phyloP scores from a whole-genome alignment of 2,329 filamentous ascomycete species.

The Curvularia spicifera region DNA sequence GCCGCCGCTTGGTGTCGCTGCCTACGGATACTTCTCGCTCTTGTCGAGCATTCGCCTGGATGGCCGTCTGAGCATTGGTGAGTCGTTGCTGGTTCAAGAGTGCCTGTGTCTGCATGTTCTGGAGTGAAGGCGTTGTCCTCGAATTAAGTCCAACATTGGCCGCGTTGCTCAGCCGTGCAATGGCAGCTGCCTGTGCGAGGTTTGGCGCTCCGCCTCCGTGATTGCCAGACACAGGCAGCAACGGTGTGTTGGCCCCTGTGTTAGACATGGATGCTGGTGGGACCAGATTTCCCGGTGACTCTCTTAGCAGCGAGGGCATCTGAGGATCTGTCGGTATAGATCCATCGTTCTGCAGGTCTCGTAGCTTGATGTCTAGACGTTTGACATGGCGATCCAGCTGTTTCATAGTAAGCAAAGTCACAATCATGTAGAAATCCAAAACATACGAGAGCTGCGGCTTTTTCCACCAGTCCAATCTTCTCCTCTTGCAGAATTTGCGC shows the following conservation, averaged over 20 bases:
- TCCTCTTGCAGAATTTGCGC: constrained; percentile 76
- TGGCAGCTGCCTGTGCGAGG: constrained; percentile 58
- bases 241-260: constrained; percentile 56
- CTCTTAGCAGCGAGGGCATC: constrained; percentile 63
- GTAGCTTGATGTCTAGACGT: constrained; percentile 66
- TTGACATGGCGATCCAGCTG: constrained; percentile 68
- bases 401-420: constrained; percentile 20
- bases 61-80: constrained; percentile 42
- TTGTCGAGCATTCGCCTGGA: constrained; percentile 43
- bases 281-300: constrained; percentile 57
- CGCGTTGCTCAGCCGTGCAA: constrained; percentile 49
- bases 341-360: constrained; percentile 64
- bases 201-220: constrained; percentile 60
- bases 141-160: constrained; percentile 43
- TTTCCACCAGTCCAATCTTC: constrained; percentile 73
- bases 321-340: constrained; percentile 65
- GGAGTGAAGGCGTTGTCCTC: constrained; percentile 40
- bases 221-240: constrained; percentile 64
- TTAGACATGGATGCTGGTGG: constrained; percentile 55
- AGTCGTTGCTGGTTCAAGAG: constrained; percentile 48
- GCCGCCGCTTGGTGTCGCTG: constrained; percentile 64
- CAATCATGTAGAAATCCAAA: not conserved
- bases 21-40: constrained; percentile 63
- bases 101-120: constrained; percentile 48
- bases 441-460: constrained; percentile 66